phyloP scores from a whole-genome alignment of 768 basidiomycete species.

The Suillus subalutaceus region DNA sequence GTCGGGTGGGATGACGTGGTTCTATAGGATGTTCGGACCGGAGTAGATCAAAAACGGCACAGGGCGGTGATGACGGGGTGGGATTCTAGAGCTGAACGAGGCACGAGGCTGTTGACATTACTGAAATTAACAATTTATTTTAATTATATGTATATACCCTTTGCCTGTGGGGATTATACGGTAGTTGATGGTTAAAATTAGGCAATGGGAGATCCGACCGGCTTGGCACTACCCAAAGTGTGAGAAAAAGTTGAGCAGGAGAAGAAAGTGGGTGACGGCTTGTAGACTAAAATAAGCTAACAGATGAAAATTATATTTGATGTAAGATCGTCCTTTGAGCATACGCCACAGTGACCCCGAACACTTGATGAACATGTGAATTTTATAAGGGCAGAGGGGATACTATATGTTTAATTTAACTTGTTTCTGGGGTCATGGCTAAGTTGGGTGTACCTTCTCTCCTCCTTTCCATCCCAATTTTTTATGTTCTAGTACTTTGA shows the following conservation, averaged over 20 bases:
- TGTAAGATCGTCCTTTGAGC: not conserved
- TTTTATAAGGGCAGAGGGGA: not conserved
- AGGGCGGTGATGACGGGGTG: not conserved
- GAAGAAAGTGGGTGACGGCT: conserved; percentile 7
- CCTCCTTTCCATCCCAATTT: not conserved
- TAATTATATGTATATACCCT: not conserved
- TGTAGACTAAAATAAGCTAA: conserved; percentile 13
- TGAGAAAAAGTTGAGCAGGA: conserved; percentile 9
- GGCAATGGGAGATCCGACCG: conserved; percentile 20
- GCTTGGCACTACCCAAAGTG: conserved; percentile 10
- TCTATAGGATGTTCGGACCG: not conserved
- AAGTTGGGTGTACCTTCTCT: no score
- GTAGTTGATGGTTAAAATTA: conserved; percentile 6
- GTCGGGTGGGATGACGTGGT: not conserved
- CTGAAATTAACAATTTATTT: not conserved
- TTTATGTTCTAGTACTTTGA: not conserved
- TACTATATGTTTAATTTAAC: not conserved
- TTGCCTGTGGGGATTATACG: conserved; percentile 4
- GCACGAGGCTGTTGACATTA: not conserved
- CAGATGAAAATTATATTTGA: no score
- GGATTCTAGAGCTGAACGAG: not conserved
- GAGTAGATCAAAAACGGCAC: not conserved
- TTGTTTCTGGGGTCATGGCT: conserved; percentile 8
- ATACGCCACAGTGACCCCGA: conserved; percentile 18
- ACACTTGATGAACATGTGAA: conserved; percentile 31